These are phyloP conservation scores for Chenopodium suecicum DNA, from an alignment of 148 eudicot species.

Conservation along the genomic window DNA sequence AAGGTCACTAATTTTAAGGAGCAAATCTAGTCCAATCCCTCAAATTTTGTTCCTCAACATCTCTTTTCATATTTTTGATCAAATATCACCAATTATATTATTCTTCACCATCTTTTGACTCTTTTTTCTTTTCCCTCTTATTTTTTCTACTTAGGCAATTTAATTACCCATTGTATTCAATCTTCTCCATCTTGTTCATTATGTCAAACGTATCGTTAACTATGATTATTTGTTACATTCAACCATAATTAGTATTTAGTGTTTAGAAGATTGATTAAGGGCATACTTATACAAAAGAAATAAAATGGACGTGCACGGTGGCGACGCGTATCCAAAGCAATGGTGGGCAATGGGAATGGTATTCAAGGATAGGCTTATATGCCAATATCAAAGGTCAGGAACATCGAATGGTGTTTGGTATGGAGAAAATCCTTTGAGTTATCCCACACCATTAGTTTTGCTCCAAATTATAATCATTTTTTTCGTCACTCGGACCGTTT, in stretches of 20 bases:
- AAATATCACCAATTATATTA: neutral
- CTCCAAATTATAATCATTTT: slow-evolving; percentile 32
- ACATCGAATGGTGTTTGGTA: slow-evolving; percentile 20
- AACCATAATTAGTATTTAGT: too few relatives aligned
- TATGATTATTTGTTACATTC: neutral
- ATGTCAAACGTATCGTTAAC: neutral
- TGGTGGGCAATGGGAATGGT: slow-evolving; percentile 34
- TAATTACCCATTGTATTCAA: neutral
- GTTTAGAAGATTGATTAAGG: neutral
- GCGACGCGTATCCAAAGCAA: neutral
- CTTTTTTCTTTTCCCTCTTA: neutral
- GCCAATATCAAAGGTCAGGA: slow-evolving; percentile 20
- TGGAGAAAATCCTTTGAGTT: slow-evolving; percentile 30
- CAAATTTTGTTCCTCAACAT: neutral
- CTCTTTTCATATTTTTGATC: neutral
- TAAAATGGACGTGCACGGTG: neutral
- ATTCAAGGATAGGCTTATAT: slow-evolving; percentile 27
- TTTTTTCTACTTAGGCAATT: neutral
- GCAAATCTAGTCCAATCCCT: slow-evolving; percentile 15
- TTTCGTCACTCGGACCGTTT: slow-evolving; percentile 13
- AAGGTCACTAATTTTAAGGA: slow-evolving; percentile 8
- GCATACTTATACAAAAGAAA: neutral
- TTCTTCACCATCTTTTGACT: slow-evolving; percentile 14
- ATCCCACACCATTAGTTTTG: slow-evolving; percentile 24
- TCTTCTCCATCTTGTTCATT: neutral